Conservation (phyloP, 768 basidiomycete species). For the Pisolithus sp. region DNA sequence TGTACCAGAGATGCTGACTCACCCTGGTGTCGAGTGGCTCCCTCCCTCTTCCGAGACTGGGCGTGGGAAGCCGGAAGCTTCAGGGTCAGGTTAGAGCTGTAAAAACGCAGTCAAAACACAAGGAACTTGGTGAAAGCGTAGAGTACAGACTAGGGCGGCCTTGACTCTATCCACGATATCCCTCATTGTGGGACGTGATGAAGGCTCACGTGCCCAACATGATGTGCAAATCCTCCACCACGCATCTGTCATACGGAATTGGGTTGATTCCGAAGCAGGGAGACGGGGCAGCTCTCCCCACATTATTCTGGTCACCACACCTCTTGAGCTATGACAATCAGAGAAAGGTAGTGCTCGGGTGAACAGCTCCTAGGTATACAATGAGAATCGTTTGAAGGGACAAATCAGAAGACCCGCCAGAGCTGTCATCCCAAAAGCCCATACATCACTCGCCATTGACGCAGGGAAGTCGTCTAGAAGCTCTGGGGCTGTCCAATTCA, state of each 20-base stretch:
- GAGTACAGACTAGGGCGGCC: neutral
- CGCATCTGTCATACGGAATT: neutral
- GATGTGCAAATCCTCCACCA: neutral
- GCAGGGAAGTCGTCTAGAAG: neutral
- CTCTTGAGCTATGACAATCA: neutral
- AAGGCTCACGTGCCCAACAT: neutral
- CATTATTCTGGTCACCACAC: neutral
- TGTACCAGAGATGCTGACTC: too few relatives aligned
- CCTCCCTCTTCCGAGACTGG: too few relatives aligned
- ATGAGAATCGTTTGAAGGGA: neutral
- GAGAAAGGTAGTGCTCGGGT: neutral
- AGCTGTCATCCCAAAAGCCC: neutral
- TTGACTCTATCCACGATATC: constrained; percentile 3
- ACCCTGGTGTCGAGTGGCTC: too few relatives aligned
- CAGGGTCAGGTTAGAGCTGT: too few relatives aligned
- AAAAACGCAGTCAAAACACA: too few relatives aligned
- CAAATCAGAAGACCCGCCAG: neutral
- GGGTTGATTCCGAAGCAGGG: neutral
- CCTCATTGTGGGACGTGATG: neutral
- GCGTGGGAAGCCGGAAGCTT: too few relatives aligned
- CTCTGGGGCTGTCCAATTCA: neutral
- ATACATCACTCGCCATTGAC: neutral
- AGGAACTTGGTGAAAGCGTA: too few relatives aligned
- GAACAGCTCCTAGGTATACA: neutral
- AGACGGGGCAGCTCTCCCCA: neutral